Percentiles rank a stretch among this genome's conserved stretches.
Conservation (phyloP, 1,284 basidiomycete genomes). For the Sporisorium sorghi region DNA sequence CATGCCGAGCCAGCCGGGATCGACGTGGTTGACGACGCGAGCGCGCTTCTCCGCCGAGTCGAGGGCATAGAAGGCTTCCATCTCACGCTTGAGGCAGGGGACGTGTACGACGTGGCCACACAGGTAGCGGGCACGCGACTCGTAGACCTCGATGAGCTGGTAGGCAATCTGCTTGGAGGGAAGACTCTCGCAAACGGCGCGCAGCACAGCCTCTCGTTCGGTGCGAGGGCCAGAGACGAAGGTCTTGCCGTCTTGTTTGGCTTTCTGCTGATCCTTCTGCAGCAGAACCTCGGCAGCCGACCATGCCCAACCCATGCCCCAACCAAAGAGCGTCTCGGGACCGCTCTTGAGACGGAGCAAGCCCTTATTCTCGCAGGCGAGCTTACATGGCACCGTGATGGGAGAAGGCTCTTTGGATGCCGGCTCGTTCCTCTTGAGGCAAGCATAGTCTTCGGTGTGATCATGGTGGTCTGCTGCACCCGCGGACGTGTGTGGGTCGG, state of each 20-base stretch:
- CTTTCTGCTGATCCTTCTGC: slow-evolving; percentile 36
- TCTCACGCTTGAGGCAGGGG: slow-evolving; percentile 55
- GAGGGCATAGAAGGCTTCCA: slow-evolving; percentile 60
- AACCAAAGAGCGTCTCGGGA: slow-evolving; percentile 64
- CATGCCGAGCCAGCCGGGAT: slow-evolving; percentile 62
- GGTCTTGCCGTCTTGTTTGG: slow-evolving; percentile 28
- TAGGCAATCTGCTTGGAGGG: slow-evolving; percentile 55
- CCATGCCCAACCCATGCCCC: slow-evolving; percentile 67
- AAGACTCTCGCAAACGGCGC: slow-evolving; percentile 57
- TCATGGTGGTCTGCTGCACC: slow-evolving; percentile 9
- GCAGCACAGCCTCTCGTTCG: slow-evolving; percentile 63
- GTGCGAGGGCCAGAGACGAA: slow-evolving; percentile 28
- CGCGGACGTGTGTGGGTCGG: slow-evolving; percentile 6
- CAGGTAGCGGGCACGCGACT: slow-evolving; percentile 53
- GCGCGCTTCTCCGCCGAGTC: slow-evolving; percentile 60
- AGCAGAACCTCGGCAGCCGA: slow-evolving; percentile 55
- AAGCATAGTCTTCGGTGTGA: slow-evolving; percentile 16
- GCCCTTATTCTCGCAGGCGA: slow-evolving; percentile 41
- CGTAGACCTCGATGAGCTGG: slow-evolving; percentile 62
- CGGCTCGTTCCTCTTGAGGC: slow-evolving; percentile 32
- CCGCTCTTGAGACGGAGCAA: slow-evolving; percentile 57
- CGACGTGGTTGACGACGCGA: slow-evolving; percentile 61
- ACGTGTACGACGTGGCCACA: slow-evolving; percentile 58
- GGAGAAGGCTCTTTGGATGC: slow-evolving; percentile 38
- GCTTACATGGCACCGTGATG: slow-evolving; percentile 35